These are phyloP conservation scores for Chalaropsis thielavioides DNA, from an alignment of 2,329 filamentous ascomycete species.

Conservation along the genomic window DNA sequence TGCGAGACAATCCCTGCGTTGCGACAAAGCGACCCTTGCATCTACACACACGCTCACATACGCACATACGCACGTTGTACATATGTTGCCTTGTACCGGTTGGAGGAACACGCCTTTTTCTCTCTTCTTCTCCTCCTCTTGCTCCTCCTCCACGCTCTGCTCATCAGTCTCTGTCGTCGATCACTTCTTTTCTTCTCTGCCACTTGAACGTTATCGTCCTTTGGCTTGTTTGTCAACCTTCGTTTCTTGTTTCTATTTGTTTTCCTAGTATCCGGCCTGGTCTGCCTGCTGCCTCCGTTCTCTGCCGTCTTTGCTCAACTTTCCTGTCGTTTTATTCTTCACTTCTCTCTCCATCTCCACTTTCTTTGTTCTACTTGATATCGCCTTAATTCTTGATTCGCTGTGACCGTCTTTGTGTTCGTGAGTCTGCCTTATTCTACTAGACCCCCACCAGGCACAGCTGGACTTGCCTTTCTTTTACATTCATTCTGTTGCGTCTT, in stretches of 20 bases:
- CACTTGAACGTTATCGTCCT: background rate
- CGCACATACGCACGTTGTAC: background rate
- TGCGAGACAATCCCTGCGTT: background rate
- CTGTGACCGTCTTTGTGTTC: background rate
- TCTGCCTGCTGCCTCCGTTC: conserved; percentile 1
- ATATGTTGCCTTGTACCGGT: background rate
- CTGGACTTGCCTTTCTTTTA: background rate
- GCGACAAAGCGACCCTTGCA: conserved; percentile 1
- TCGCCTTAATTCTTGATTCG: background rate
- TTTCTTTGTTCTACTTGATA: conserved; percentile 1
- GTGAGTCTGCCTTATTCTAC: background rate
- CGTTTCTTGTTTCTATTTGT: background rate
- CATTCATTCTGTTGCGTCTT: background rate
- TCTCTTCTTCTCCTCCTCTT: background rate
- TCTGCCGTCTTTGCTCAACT: background rate
- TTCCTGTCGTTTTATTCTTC: background rate
- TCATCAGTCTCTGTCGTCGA: background rate
- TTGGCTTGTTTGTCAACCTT: background rate
- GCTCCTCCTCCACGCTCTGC: background rate
- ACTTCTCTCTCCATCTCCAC: background rate
- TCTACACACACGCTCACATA: background rate
- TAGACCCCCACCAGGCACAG: background rate
- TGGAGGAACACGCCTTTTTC: background rate
- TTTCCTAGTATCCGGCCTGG: conserved; percentile 1
- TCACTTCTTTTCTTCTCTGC: background rate